phyloP scores from a whole-genome alignment of 108 stramenopile species.

The Chaetoceros tenuissimus region DNA sequence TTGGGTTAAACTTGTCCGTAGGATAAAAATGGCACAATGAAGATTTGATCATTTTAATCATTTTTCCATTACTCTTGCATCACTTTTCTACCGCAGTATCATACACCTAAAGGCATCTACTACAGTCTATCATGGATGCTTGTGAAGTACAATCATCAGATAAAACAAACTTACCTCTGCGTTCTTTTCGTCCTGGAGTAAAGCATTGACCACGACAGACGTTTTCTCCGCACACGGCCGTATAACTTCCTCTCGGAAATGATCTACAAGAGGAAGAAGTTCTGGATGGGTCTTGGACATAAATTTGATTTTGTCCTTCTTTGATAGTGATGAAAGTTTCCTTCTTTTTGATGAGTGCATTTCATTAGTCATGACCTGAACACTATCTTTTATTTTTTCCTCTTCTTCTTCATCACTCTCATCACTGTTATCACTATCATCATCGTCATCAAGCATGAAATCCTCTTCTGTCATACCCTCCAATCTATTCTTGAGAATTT shows the following conservation, averaged over 20 bases:
- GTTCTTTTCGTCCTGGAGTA: slow-evolving; percentile 42
- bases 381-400: slow-evolving; percentile 9
- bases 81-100: slow-evolving; percentile 70
- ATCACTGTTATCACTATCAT: slow-evolving; percentile 11
- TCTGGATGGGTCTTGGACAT: slow-evolving; percentile 65
- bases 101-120: slow-evolving; percentile 26
- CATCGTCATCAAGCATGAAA: slow-evolving; percentile 51
- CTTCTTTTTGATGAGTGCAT: slow-evolving; percentile 5
- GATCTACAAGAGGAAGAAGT: slow-evolving; percentile 52
- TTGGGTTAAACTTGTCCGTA: slow-evolving; percentile 34
- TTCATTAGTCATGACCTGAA: background rate
- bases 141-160: slow-evolving; percentile 4
- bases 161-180: slow-evolving; percentile 40
- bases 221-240: slow-evolving; percentile 41
- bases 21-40: slow-evolving; percentile 48
- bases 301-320: slow-evolving; percentile 45
- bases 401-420: slow-evolving; percentile 17
- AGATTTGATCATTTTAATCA: background rate
- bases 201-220: slow-evolving; percentile 31
- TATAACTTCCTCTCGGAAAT: slow-evolving; percentile 36
- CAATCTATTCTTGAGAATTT: slow-evolving; percentile 62
- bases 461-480: slow-evolving; percentile 79
- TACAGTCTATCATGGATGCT: slow-evolving; percentile 79
- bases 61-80: slow-evolving; percentile 45
- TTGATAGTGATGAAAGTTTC: slow-evolving; percentile 38